phyloP scores from a whole-genome alignment of 176 grass and related monocot species.

The Aechmea fasciata region DNA sequence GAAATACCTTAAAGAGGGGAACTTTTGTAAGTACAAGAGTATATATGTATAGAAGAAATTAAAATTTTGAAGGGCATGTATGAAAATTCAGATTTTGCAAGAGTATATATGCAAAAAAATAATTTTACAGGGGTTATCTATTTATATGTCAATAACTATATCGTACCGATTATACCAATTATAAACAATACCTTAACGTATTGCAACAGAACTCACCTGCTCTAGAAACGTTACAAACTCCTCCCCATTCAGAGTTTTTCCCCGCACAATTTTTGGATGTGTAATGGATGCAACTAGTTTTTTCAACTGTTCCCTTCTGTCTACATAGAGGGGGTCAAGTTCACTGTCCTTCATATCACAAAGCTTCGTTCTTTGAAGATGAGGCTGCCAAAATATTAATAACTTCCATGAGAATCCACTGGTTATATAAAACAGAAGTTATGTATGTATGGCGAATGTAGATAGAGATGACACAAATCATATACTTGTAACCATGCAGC shows the following conservation, averaged over 20 bases:
- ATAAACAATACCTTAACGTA: neutral
- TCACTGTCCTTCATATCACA: slow-evolving; percentile 77
- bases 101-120: no score
- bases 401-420: slow-evolving; percentile 4
- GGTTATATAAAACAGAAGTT: neutral
- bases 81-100: no score
- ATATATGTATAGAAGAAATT: no score
- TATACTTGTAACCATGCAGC: neutral
- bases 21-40: no score
- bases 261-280: slow-evolving; percentile 79
- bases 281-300: slow-evolving; percentile 63
- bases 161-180: neutral
- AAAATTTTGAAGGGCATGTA: no score
- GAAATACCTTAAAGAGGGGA: no score
- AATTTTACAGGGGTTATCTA: no score
- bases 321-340: slow-evolving; percentile 54
- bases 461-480: neutral
- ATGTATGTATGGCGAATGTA: neutral
- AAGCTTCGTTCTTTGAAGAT: slow-evolving; percentile 94
- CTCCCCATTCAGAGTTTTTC: slow-evolving; percentile 70
- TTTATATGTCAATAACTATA: no score
- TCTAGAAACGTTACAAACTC: slow-evolving; percentile 82
- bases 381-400: slow-evolving; percentile 64
- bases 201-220: slow-evolving; percentile 35
- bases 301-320: slow-evolving; percentile 77